Conservation (phyloP, 129 eudicot species). For the Escallonia rubra region DNA sequence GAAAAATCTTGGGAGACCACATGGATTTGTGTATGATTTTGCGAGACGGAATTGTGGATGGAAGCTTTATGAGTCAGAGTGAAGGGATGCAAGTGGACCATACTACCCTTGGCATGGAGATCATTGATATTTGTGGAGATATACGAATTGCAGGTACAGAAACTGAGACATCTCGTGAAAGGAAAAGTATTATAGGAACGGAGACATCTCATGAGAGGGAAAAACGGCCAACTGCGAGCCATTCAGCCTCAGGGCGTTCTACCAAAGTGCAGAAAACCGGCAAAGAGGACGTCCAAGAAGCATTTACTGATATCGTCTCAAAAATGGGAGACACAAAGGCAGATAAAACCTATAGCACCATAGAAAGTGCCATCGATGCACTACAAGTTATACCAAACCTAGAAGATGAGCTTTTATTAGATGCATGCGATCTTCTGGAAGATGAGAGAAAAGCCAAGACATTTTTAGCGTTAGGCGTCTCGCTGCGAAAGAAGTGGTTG, state of each 20-base stretch:
- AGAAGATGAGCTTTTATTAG: conserved; percentile 53
- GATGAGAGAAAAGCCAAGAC: conserved; percentile 60
- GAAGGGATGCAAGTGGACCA: conserved; percentile 10
- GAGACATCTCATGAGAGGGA: conserved; percentile 17
- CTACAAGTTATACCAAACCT: conserved; percentile 56
- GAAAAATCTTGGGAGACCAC: conserved; percentile 27
- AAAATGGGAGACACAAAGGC: conserved; percentile 27
- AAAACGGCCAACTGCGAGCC: conserved; percentile 20
- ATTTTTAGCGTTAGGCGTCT: conserved; percentile 50
- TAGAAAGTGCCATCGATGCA: conserved; percentile 51
- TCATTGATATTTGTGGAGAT: conserved; percentile 9
- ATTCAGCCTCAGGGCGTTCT: conserved; percentile 10
- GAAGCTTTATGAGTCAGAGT: conserved; percentile 3
- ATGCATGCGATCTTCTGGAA: conserved; percentile 56
- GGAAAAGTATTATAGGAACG: conserved; percentile 16
- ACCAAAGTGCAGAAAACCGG: conserved; percentile 35
- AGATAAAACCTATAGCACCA: conserved; percentile 18
- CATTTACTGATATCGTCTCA: conserved; percentile 26
- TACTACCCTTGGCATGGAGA: conserved; percentile 5
- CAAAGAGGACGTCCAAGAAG: conserved; percentile 29
- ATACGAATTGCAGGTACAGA: background rate
- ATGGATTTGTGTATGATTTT: conserved; percentile 23
- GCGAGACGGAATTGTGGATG: conserved; percentile 9
- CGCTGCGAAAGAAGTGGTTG: conserved; percentile 57
- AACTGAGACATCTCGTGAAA: no score